Conservation (phyloP, 345 rosid genomes). For the Eucalyptus tenuipes region DNA sequence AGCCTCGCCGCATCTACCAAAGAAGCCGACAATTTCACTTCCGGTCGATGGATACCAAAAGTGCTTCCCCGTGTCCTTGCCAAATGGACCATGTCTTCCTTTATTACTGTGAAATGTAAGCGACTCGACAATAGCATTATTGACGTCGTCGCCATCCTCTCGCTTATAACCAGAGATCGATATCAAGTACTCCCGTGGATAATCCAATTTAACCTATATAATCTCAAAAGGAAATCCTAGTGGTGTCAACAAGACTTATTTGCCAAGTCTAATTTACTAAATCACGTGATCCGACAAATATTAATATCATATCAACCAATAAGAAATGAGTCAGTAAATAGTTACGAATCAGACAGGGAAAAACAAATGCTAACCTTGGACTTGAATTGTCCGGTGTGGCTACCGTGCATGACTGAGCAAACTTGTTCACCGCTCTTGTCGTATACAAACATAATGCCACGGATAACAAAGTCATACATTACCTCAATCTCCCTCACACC, state of each 20-base stretch:
- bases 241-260: not conserved
- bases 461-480: not conserved
- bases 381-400: not conserved
- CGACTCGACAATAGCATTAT: not conserved
- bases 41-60: not conserved
- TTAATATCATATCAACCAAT: not conserved
- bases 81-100: not conserved
- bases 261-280: not conserved
- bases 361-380: not conserved
- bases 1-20: not conserved
- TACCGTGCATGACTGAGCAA: not conserved
- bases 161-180: not conserved
- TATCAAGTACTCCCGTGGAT: not conserved
- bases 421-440: not conserved
- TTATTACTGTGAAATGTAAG: not conserved
- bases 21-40: not conserved
- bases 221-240: not conserved
- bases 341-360: not conserved
- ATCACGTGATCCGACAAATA: not conserved
- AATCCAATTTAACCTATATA: not conserved
- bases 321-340: not conserved
- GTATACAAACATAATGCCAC: not conserved
- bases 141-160: no score
- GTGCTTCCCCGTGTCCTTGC: not conserved
- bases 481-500: not conserved